Conservation (phyloP, 768 basidiomycete species). For the Termitomyces sp. region DNA sequence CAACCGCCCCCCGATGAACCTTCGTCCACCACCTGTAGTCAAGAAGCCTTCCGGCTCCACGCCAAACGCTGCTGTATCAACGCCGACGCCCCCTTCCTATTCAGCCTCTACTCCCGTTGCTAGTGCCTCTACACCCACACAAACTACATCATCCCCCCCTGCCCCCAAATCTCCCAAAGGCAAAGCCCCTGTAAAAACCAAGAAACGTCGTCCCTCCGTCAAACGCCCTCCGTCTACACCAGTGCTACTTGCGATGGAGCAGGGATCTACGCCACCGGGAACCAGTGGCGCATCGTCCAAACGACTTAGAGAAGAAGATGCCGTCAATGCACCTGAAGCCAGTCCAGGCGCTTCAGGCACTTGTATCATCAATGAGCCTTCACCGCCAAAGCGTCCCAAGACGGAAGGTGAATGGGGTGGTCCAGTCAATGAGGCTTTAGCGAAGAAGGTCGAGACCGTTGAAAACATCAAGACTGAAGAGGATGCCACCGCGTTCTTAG, state of each 20-base stretch:
- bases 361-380: slow-evolving; percentile 40
- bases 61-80: slow-evolving; percentile 22
- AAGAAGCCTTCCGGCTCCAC: slow-evolving; percentile 22
- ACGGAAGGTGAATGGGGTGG: slow-evolving; percentile 75
- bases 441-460: slow-evolving; percentile 33
- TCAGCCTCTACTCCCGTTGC: slow-evolving; percentile 35
- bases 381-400: slow-evolving; percentile 68
- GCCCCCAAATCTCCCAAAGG: slow-evolving; percentile 67
- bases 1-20: slow-evolving; percentile 9
- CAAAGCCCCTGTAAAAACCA: slow-evolving; percentile 45
- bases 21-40: slow-evolving; percentile 20
- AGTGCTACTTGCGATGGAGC: slow-evolving; percentile 14
- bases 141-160: slow-evolving; percentile 53
- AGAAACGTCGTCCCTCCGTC: slow-evolving; percentile 30
- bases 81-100: slow-evolving; percentile 39
- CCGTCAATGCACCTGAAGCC: slow-evolving; percentile 21
- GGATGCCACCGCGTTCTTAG: slow-evolving; percentile 56
- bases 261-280: slow-evolving; percentile 18
- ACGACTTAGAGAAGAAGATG: slow-evolving; percentile 52
- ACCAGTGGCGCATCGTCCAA: slow-evolving; percentile 27
- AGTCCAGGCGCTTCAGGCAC: slow-evolving; percentile 23
- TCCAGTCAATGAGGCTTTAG: slow-evolving; percentile 43
- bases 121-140: slow-evolving; percentile 47
- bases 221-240: slow-evolving; percentile 21
- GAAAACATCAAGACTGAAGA: slow-evolving; percentile 61